Conservation (phyloP, 768 basidiomycete species). For the Podaxis rugospora region DNA sequence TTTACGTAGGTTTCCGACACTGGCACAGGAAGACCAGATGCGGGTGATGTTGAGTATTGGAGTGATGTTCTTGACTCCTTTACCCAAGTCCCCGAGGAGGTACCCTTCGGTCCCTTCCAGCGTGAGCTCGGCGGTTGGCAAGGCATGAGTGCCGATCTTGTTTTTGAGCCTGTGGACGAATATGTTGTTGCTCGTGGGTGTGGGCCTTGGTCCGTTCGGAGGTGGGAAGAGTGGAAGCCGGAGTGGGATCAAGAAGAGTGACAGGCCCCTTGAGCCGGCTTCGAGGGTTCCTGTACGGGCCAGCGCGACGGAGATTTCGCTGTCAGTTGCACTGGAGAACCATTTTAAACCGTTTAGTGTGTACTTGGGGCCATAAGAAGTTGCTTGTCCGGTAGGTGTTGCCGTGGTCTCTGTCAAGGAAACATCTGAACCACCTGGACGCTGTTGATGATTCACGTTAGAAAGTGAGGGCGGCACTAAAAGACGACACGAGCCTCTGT, state of each 20-base stretch:
- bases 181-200: conserved; percentile 59
- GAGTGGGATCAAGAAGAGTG: conserved; percentile 72
- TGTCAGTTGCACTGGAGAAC: conserved; percentile 83
- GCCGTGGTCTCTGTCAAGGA: conserved; percentile 71
- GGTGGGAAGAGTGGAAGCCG: conserved; percentile 46
- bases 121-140: conserved; percentile 75
- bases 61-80: conserved; percentile 64
- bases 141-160: conserved; percentile 69
- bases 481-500: conserved; percentile 47
- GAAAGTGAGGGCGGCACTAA: conserved; percentile 27
- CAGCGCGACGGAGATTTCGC: conserved; percentile 65
- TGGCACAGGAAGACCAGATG: conserved; percentile 55
- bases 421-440: conserved; percentile 73
- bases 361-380: conserved; percentile 47
- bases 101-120: conserved; percentile 57
- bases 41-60: conserved; percentile 79
- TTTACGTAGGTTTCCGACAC: conserved; percentile 54
- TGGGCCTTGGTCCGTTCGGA: conserved; percentile 34
- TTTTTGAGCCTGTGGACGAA: conserved; percentile 71
- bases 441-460: conserved; percentile 35
- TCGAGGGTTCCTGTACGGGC: conserved; percentile 60
- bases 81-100: conserved; percentile 51
- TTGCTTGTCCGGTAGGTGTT: conserved; percentile 25
- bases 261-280: conserved; percentile 61
- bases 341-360: conserved; percentile 71